Evolutionary conservation across 805 yeast species (phyloP), one percentile per base, ranked within the genome.

Genomic region (Tetrapisispora phaffii): DNA sequence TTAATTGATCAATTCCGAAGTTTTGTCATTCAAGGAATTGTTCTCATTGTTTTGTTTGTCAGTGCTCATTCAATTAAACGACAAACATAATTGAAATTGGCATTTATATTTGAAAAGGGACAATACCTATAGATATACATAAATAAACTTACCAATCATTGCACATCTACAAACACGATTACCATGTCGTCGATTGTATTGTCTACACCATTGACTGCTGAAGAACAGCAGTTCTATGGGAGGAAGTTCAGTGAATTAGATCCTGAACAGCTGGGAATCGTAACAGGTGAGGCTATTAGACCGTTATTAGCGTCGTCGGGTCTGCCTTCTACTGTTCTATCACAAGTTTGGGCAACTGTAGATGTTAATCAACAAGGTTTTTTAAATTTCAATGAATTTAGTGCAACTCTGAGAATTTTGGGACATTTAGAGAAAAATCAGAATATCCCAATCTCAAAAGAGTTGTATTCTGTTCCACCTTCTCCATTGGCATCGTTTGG

Each of bases 291-390:
- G 33, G 79, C 81, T 34, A 85, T 95, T 12, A 77, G 93, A 52
- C 73, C 86, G 12, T 71, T 94, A 7, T 79, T 93, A 51, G 95
- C 88, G 55, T 84, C 83, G 47, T 80, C 94, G 3, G 94, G 95
- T 1, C 72, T 93, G 40, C 80, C 93, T 6, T 82, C 94, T 3
- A 71, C 80, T 16, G 68, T 76, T 26, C 71, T 93, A 31, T 95
- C 96, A 9, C 93, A 88, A 64, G 81, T 93, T 50, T 93, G 98
- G 98, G 89, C 85, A 62, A 62, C 84, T 31, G 88, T 96, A n/a
- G 99, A 93, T 66, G 75, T 77, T n/a, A 80, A 79, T 47, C 87
- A 87, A 67, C 73, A 79, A 50, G 99, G 99, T 0, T 84, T 81
- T 57, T 71, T 93, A 50, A 82, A 82, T 54, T 85, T 81, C 58